Evolutionary conservation across 192 early-diverging fungal genomes (phyloP).

Genomic region (Backusella psychrophila): DNA sequence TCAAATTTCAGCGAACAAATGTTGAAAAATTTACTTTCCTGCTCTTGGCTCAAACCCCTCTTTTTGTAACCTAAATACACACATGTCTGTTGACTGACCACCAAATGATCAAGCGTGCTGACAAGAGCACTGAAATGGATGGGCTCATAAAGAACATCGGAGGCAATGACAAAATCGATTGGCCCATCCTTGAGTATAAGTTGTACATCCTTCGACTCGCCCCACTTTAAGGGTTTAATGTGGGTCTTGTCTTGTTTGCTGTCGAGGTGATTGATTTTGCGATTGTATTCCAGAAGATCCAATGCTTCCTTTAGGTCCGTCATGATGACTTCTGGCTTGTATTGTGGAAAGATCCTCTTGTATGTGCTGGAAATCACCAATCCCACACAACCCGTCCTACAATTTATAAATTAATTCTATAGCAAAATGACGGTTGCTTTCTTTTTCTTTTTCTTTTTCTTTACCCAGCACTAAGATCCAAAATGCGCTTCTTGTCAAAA

Average conservation of each 20-base stretch:
- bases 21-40: conserved; percentile 32
- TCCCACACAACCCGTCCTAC: conserved; percentile 24
- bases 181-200: not conserved
- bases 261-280: conserved; percentile 16
- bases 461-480: conserved; percentile 49
- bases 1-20: not conserved
- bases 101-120: conserved; percentile 29
- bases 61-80: conserved; percentile 45
- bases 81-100: conserved; percentile 14
- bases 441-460: too few species aligned
- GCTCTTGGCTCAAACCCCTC: conserved; percentile 13
- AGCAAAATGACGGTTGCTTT: too few species aligned
- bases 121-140: conserved; percentile 23
- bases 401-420: not conserved
- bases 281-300: conserved; percentile 31
- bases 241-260: not conserved
- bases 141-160: conserved; percentile 44
- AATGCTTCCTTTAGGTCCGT: conserved; percentile 43
- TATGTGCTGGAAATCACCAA: not conserved
- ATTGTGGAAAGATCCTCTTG: not conserved
- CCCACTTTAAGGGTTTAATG: conserved; percentile 24
- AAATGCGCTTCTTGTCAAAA: conserved; percentile 28
- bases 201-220: not conserved
- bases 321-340: conserved; percentile 17
- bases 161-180: conserved; percentile 44